Percentiles rank a stretch among this genome's conserved stretches.
phyloP scores from a whole-genome alignment of 2,329 filamentous ascomycete genomes.

The Sporothrix mexicana region DNA sequence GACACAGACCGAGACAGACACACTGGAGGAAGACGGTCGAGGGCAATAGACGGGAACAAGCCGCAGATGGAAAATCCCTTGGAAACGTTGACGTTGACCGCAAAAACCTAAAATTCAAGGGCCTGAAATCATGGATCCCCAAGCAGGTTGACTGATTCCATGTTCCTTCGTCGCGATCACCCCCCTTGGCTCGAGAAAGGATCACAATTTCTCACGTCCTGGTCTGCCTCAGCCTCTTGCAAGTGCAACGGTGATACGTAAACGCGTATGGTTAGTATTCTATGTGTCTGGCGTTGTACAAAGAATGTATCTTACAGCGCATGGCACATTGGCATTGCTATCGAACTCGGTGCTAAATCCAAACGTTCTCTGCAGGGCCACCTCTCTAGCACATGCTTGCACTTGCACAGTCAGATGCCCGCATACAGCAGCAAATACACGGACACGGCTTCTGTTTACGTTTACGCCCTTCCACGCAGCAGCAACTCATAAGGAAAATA shows the following conservation, averaged over 20 bases:
- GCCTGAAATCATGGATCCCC: neutral
- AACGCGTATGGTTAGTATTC: neutral
- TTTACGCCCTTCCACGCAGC: neutral
- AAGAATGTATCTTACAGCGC: too few species aligned
- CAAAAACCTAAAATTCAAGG: neutral
- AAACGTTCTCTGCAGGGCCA: neutral
- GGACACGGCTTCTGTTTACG: neutral
- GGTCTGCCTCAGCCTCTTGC: neutral
- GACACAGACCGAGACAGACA: neutral
- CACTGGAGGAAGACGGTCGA: neutral
- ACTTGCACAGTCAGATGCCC: neutral
- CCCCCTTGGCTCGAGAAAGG: neutral
- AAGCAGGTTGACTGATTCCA: conserved; percentile 20
- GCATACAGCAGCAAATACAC: neutral
- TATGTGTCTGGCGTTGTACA: neutral
- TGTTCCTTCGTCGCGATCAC: conserved; percentile 9
- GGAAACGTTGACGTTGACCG: neutral
- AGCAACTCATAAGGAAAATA: neutral
- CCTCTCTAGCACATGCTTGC: neutral
- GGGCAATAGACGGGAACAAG: neutral
- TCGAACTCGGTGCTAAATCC: neutral
- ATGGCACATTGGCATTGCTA: neutral
- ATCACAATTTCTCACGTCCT: conserved; percentile 1
- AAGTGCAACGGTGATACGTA: neutral
- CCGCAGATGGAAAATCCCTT: neutral